Evolutionary conservation across 106 monocot species (phyloP).

Genomic region (Allium fistulosum): DNA sequence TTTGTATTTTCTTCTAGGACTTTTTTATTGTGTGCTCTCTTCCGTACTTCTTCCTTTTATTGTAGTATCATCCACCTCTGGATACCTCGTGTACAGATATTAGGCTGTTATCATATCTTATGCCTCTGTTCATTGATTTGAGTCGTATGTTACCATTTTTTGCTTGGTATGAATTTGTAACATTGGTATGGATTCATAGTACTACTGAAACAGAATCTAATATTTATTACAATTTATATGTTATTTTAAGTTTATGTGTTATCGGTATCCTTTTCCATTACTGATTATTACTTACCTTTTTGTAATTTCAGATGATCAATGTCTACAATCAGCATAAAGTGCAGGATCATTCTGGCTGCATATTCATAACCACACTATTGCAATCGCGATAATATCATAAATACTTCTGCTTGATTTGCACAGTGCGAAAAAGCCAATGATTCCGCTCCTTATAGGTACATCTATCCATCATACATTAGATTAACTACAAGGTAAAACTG

Average conservation of each 20-base stretch:
- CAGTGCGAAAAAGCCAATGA: slow-evolving; percentile 77
- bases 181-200: no score
- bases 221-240: no score
- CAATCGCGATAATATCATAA: slow-evolving; percentile 72
- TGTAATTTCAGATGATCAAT: slow-evolving; percentile 70
- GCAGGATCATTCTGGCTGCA: slow-evolving; percentile 94
- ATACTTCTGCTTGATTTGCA: slow-evolving; percentile 67
- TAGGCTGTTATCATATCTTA: no score
- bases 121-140: no score
- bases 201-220: no score
- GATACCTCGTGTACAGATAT: slow-evolving; percentile 61
- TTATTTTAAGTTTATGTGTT: no score
- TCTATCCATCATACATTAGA: no score
- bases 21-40: slow-evolving; percentile 71
- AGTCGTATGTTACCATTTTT: no score
- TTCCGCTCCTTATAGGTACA: slow-evolving; percentile 76
- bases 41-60: slow-evolving; percentile 82
- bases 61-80: slow-evolving; percentile 63
- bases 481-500: no score
- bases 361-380: slow-evolving; percentile 68
- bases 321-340: slow-evolving; percentile 95
- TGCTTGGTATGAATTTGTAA: slow-evolving; percentile 6
- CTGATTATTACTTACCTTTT: no score
- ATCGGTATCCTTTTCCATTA: no score
- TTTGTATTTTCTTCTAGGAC: slow-evolving; percentile 80